Evolutionary conservation across 257 asterid species (phyloP), one percentile per base, ranked within the genome.

Genomic region (Solanum sejunctum): DNA sequence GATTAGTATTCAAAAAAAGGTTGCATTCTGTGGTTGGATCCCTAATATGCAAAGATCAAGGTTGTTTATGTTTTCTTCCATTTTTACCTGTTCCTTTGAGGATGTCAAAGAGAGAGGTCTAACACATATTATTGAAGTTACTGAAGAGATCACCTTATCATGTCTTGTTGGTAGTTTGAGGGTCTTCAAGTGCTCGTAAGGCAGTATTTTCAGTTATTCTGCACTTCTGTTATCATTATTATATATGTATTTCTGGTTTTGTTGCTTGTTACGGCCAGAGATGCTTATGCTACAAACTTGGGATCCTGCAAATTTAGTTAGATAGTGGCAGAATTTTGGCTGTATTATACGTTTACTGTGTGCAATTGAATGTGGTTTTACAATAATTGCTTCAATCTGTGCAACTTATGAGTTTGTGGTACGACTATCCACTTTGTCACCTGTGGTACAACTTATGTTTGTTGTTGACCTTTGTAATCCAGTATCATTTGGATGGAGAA

Each of bases 401-500:
- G 52, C 78, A 69, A 69, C 51, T 36, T 69, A 69, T 39, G 26
- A 39, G 47, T 39, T 20, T 70, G 52, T 70, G 52, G 78, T 70
- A 28, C 52, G 18, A 39, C 10, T 70, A 39, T 70, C 16, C 54
- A 70, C 78, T 36, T 69, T 36, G 54, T 70, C 6, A 5, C 78
- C 54, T 18, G 78, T 70, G 28, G 10, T 70, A 32, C 36, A 32
- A 32, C 36, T 52, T 78, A 47, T 78, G 28, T 72, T 72, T 36
- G 5, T 78, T 52, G 64, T 28, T 78, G 64, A 52, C 45, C 45
- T 17, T 52, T 78, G 83, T 8, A 11, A 52, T 78, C 83, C 83
- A 78, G 83, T 78, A 78, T 78, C 83, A 78, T 78, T 78, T 78
- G 64, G 83, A 52, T 9, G 83, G 83, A 78, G 83, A 78, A 54